Percentiles rank a stretch among this genome's conserved stretches.
These are phyloP conservation scores for grape (Vitis vinifera) DNA, from an alignment of 164 flowering plant species.

Conservation along the genomic window DNA sequence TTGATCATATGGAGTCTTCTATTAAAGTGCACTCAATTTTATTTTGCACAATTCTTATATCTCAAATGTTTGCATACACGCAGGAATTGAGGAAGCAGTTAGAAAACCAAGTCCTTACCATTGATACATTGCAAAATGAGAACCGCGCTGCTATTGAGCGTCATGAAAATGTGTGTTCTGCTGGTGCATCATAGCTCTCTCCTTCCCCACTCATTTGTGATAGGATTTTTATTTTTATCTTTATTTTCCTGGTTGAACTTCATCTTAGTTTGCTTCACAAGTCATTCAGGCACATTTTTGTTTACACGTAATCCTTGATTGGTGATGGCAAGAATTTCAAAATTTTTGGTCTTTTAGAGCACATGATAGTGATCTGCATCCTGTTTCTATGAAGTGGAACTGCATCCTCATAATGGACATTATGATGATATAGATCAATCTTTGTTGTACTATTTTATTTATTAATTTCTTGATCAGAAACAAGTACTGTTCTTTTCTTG, in stretches of 20 bases:
- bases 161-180: slow-evolving; percentile 69
- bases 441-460: too few relatives aligned
- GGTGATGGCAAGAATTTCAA: too few relatives aligned
- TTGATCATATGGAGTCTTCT: not conserved
- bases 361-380: too few relatives aligned
- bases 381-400: too few relatives aligned
- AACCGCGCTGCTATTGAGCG: slow-evolving; percentile 51
- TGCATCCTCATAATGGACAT: too few relatives aligned
- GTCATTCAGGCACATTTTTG: not conserved
- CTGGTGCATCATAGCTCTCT: not conserved
- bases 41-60: not conserved
- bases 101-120: slow-evolving; percentile 68
- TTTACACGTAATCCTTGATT: too few relatives aligned
- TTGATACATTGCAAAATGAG: slow-evolving; percentile 64
- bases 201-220: not conserved
- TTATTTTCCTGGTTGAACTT: not conserved
- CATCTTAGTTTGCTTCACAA: not conserved
- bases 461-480: too few relatives aligned
- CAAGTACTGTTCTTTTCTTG: too few relatives aligned
- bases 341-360: too few relatives aligned
- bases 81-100: slow-evolving; percentile 93
- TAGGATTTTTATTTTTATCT: not conserved
- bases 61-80: slow-evolving; percentile 4
- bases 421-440: too few relatives aligned
- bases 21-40: too few relatives aligned